phyloP scores from a whole-genome alignment of 139 green algal genomes.

The Mychonastes homosphaera region DNA sequence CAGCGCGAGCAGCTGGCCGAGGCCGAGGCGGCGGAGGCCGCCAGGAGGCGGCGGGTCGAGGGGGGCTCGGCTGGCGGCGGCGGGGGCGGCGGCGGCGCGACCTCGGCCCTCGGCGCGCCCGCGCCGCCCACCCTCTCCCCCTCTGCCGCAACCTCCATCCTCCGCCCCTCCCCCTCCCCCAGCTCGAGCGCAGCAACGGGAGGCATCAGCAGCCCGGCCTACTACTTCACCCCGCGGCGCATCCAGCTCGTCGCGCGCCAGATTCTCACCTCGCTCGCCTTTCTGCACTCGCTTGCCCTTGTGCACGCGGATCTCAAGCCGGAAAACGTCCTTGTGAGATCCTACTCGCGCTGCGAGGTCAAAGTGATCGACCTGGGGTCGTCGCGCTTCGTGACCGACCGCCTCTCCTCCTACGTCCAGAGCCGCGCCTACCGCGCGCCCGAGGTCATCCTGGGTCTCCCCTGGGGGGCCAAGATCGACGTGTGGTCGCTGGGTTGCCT shows the following conservation, averaged over 20 bases:
- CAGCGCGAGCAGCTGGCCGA: slow-evolving; percentile 67
- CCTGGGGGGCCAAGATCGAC: slow-evolving; percentile 84
- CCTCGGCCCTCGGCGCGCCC: too few species aligned
- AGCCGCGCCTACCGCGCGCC: slow-evolving; percentile 85
- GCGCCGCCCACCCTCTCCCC: too few species aligned
- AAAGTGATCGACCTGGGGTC: slow-evolving; percentile 94
- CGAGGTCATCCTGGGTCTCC: slow-evolving; percentile 87
- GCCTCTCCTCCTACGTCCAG: slow-evolving; percentile 87
- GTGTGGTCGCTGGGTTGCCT: slow-evolving; percentile 95
- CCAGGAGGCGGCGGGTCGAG: background rate
- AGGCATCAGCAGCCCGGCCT: too few species aligned
- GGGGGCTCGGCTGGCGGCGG: too few species aligned
- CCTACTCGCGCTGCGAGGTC: slow-evolving; percentile 68
- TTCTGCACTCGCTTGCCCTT: slow-evolving; percentile 80
- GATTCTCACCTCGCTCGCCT: slow-evolving; percentile 64
- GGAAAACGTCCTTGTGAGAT: slow-evolving; percentile 95
- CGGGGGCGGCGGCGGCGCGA: too few species aligned
- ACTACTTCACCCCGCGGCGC: slow-evolving; percentile 85
- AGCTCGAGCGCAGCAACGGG: too few species aligned
- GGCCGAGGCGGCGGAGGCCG: too few species aligned
- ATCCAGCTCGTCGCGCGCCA: slow-evolving; percentile 73
- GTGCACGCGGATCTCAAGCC: slow-evolving; percentile 96
- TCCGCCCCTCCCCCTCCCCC: too few species aligned
- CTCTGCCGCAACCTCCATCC: too few species aligned
- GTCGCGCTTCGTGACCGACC: slow-evolving; percentile 86